These are phyloP conservation scores for Malassezia restricta DNA, from an alignment of 1,284 basidiomycete species.

Conservation along the genomic window DNA sequence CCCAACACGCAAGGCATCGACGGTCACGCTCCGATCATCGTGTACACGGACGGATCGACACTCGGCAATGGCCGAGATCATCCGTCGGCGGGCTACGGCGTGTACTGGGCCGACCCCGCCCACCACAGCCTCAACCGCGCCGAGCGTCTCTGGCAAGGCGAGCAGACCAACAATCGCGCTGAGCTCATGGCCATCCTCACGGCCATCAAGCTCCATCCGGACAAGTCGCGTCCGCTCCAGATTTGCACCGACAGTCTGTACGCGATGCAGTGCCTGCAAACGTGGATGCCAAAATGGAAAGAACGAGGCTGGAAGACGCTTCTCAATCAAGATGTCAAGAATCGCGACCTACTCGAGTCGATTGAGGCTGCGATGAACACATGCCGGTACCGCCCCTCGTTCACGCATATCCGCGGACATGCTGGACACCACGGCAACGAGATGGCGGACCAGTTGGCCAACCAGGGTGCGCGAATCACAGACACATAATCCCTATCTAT, in stretches of 20 bases:
- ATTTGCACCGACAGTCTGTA: conserved; percentile 69
- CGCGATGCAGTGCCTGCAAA: conserved; percentile 54
- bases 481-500: background rate
- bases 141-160: conserved; percentile 61
- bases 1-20: background rate
- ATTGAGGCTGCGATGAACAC: conserved; percentile 44
- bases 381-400: conserved; percentile 25
- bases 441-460: conserved; percentile 54
- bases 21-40: conserved; percentile 27
- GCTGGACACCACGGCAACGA: conserved; percentile 63
- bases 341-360: conserved; percentile 56
- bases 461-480: conserved; percentile 14
- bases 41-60: conserved; percentile 71
- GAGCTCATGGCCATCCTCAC: conserved; percentile 70
- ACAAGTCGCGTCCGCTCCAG: conserved; percentile 49
- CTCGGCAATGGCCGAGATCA: conserved; percentile 56
- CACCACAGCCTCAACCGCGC: conserved; percentile 55
- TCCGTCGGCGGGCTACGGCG: conserved; percentile 38
- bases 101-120: conserved; percentile 25
- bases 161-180: conserved; percentile 74
- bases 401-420: conserved; percentile 63
- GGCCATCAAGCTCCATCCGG: conserved; percentile 57
- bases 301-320: conserved; percentile 52
- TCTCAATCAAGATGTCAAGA: conserved; percentile 55
- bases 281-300: conserved; percentile 59